A percentile compares a stretch with the other conserved stretches of the same genome.
These are phyloP conservation scores for Diaporthe longicolla DNA, from an alignment of 2,329 filamentous ascomycete species.

Conservation along the genomic window DNA sequence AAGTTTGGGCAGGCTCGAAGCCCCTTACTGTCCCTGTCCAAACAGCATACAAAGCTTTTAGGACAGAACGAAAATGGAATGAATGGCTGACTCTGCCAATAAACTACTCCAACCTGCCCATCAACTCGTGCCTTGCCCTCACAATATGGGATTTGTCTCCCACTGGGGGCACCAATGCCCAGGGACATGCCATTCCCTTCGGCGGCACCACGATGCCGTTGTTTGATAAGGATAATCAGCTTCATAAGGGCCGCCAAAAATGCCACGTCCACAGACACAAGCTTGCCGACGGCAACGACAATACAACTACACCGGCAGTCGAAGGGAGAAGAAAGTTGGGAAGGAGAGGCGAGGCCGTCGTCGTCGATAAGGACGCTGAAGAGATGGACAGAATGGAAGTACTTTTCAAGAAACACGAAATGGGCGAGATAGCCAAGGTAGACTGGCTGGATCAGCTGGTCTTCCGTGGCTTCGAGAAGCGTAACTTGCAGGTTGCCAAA, in stretches of 20 bases:
- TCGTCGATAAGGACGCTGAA: conserved; percentile 78
- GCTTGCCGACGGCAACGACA: conserved; percentile 86
- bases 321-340: conserved; percentile 65
- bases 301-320: conserved; percentile 82
- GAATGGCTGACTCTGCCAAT: conserved; percentile 95
- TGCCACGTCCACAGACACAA: conserved; percentile 87
- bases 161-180: conserved; percentile 76
- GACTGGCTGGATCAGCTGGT: conserved; percentile 97
- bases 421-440: conserved; percentile 93
- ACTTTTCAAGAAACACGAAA: conserved; percentile 96
- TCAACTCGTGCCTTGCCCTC: conserved; percentile 87
- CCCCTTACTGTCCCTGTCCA: conserved; percentile 92
- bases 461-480: conserved; percentile 89
- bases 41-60: conserved; percentile 93
- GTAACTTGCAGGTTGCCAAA: conserved; percentile 74
- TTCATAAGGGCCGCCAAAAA: conserved; percentile 93
- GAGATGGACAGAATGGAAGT: conserved; percentile 92
- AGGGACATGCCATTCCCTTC: conserved; percentile 88
- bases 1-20: conserved; percentile 97
- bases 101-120: conserved; percentile 84
- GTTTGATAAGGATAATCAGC: conserved; percentile 93
- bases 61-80: conserved; percentile 86
- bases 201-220: conserved; percentile 92
- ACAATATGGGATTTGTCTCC: conserved; percentile 96
- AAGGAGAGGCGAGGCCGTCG: conserved; percentile 63